These are phyloP conservation scores for Coniochaeta sp. DNA, from an alignment of 2,329 filamentous ascomycete species.

Conservation along the genomic window DNA sequence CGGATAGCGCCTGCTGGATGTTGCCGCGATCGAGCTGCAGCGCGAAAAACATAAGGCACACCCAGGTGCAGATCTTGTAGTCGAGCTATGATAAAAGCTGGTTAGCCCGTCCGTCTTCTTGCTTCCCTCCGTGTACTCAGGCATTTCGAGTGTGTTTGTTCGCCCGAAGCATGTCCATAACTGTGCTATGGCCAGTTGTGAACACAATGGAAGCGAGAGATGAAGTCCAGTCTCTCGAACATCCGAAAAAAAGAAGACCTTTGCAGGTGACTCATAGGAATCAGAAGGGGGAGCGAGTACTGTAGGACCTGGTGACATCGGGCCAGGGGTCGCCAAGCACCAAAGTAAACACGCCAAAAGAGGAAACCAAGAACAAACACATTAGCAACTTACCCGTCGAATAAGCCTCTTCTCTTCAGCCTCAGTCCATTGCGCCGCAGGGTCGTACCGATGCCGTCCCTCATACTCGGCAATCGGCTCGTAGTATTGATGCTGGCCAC, in stretches of 20 bases:
- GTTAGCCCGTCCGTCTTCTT: background rate
- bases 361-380: background rate
- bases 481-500: conserved; percentile 22
- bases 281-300: background rate
- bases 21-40: conserved; percentile 29
- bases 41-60: conserved; percentile 26
- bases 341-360: background rate
- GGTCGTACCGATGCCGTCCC: conserved; percentile 52
- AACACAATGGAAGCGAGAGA: conserved; percentile 5
- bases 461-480: conserved; percentile 50
- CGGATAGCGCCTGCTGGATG: conserved; percentile 25
- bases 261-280: too few species aligned
- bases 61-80: conserved; percentile 22
- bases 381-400: conserved; percentile 33
- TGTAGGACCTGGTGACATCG: background rate
- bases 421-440: conserved; percentile 45
- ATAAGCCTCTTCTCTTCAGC: conserved; percentile 50
- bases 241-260: background rate
- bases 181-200: conserved; percentile 13
- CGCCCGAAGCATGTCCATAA: background rate
- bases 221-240: background rate
- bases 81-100: conserved; percentile 17
- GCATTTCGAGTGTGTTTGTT: background rate
- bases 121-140: background rate
- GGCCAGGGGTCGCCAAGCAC: conserved; percentile 9